Base-by-base conservation (phyloP, 2,329 filamentous ascomycete genomes). In the Colletotrichum tabaci region DNA sequence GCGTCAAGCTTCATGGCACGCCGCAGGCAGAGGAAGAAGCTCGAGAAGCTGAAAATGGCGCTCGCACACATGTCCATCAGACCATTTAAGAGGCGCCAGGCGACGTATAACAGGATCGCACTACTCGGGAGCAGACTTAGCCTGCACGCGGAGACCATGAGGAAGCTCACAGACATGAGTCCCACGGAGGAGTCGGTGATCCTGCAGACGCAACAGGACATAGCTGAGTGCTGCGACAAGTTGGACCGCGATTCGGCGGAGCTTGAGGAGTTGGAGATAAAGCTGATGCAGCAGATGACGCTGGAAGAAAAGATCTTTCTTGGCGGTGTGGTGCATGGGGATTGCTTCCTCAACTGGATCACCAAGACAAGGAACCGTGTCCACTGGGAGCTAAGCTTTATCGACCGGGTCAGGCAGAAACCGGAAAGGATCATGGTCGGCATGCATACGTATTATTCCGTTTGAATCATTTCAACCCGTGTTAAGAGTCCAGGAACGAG, bases 281-380 rank as follows among this genome's bases (percentile, higher is more conserved):
- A 23, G 18, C 12, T 57, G 38, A 9, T 13, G 55, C 35, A 15
- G 55, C 55, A 57, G 55, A 38, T 40, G 35, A 21, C 55, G 13
- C 10, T 61, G n/a, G 38, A 62, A 12, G 46, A 62, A 18, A 62
- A 42, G 46, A 62, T 52, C 4, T 62, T 62, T 26, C 35, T 50
- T 2, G 35, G 21, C 16, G 60, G 60, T 5, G 47, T 26, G 12
- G 35, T 4, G 15, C 46, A 50, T n/a, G 60, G 46, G 15, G 46
- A 49, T 13, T n/a, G 16, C 5, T 40, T 62, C 9, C 23, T 50
- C 46, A 15, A 38, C 30, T 62, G 60, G 60, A 50, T 62, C 46
- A 26, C 38, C 30, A 50, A 62, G 47, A 50, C 35, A 21, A 62
- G 49, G n/a, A 42, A 52, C 30, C 38, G 47, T 10, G 47, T 62